These are phyloP conservation scores for Ploettnerulaceae sp. DNA, from an alignment of 2,329 filamentous ascomycete genomes.

Conservation along the genomic window DNA sequence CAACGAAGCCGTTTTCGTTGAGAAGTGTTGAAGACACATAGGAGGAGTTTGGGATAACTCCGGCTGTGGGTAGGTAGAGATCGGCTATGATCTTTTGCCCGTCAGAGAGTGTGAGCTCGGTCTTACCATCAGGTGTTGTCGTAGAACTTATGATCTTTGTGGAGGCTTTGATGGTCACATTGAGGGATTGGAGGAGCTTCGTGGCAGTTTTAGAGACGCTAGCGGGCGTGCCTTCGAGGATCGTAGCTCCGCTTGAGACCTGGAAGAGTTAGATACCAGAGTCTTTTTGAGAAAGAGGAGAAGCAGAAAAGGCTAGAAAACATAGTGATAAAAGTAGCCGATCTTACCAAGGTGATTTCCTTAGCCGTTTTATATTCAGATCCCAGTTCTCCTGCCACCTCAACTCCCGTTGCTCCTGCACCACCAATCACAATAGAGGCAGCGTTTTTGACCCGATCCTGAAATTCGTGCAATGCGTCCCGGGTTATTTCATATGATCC, in stretches of 20 bases:
- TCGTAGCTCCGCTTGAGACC: conserved; percentile 32
- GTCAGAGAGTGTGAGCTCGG: conserved; percentile 44
- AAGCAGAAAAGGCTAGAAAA: too few relatives aligned
- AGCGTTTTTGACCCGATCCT: conserved; percentile 24
- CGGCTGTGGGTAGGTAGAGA: conserved; percentile 52
- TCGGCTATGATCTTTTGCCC: conserved; percentile 49
- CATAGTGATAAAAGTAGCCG: too few relatives aligned
- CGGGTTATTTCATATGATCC: conserved; percentile 36
- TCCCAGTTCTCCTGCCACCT: conserved; percentile 29
- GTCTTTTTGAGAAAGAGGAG: neutral
- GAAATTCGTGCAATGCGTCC: conserved; percentile 22
- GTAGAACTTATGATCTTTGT: conserved; percentile 39
- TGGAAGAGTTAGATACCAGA: conserved; percentile 8
- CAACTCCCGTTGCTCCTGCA: conserved; percentile 35
- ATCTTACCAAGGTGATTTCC: conserved; percentile 20
- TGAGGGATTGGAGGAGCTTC: conserved; percentile 44
- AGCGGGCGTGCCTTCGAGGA: conserved; percentile 24
- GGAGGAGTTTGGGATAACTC: conserved; percentile 50
- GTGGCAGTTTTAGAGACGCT: conserved; percentile 29
- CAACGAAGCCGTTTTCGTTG: conserved; percentile 41
- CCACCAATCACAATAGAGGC: conserved; percentile 34
- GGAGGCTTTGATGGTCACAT: conserved; percentile 45
- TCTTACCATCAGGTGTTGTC: conserved; percentile 41
- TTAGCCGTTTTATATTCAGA: conserved; percentile 28
- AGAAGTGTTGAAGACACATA: conserved; percentile 46